phyloP scores from a whole-genome alignment of 164 flowering plant species.

The Stephania japonica region DNA sequence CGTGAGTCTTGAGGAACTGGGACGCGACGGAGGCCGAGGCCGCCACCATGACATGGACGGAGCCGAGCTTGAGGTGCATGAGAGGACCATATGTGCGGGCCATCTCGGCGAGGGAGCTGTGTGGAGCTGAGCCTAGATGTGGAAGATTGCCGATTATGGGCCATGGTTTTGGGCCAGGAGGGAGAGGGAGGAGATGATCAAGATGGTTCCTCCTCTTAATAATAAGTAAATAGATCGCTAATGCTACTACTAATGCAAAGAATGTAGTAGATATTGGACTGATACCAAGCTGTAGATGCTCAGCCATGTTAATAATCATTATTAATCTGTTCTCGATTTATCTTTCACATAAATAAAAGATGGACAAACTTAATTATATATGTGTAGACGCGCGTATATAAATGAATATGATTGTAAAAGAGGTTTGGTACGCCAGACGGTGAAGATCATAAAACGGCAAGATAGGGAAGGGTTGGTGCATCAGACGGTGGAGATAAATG shows the following conservation, averaged over 20 bases:
- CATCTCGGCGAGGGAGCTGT: slow-evolving; percentile 57
- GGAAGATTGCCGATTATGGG: slow-evolving; percentile 91
- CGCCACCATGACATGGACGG: slow-evolving; percentile 68
- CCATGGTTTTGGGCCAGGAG: slow-evolving; percentile 89
- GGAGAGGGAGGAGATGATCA: slow-evolving; percentile 23
- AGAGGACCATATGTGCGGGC: slow-evolving; percentile 68
- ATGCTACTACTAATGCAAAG: too few relatives aligned
- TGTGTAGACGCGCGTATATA: background rate
- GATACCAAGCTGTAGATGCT: too few relatives aligned
- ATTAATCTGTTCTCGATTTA: background rate
- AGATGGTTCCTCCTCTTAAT: too few relatives aligned
- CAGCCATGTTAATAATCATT: too few relatives aligned
- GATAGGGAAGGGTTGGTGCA: too few relatives aligned
- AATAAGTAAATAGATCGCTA: too few relatives aligned
- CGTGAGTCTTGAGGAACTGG: slow-evolving; percentile 64
- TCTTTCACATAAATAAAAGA: background rate
- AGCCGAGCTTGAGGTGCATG: slow-evolving; percentile 65
- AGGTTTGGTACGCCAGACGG: too few relatives aligned
- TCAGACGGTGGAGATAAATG: too few relatives aligned
- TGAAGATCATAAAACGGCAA: too few relatives aligned
- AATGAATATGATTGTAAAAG: too few relatives aligned
- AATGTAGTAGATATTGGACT: too few relatives aligned
- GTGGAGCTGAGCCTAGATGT: slow-evolving; percentile 67
- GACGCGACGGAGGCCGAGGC: slow-evolving; percentile 65
- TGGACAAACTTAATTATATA: background rate